Evolutionary conservation across 2,329 filamentous ascomycete genomes (phyloP).

Genomic region (Juglanconis oblonga): DNA sequence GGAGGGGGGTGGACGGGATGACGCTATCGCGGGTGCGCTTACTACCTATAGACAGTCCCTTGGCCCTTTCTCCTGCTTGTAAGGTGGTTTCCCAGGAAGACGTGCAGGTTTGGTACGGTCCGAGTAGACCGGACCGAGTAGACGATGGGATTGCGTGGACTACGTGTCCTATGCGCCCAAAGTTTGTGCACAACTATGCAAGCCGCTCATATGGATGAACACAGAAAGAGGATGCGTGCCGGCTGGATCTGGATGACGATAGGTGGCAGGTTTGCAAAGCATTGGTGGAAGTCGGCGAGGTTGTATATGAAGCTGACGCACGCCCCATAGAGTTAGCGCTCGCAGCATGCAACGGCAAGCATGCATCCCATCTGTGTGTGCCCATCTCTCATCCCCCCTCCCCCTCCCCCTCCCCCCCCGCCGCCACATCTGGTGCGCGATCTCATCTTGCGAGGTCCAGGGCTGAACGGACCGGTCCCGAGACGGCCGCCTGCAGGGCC

Average conservation of each 20-base stretch:
- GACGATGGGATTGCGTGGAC: too few species aligned
- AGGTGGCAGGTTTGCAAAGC: background rate
- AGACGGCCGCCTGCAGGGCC: constrained; percentile 1
- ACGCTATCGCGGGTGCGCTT: too few species aligned
- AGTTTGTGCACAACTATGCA: too few species aligned
- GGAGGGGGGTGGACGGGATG: too few species aligned
- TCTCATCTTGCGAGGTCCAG: background rate
- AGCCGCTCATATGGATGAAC: too few species aligned
- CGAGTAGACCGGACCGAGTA: too few species aligned
- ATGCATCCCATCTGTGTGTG: background rate
- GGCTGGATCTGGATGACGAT: background rate
- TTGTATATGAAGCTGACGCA: background rate
- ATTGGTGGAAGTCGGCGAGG: constrained; percentile 2
- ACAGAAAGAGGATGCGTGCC: background rate
- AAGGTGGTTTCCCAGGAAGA: too few species aligned
- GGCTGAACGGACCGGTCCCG: background rate
- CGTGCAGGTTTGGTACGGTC: too few species aligned
- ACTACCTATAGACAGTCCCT: too few species aligned
- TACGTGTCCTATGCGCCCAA: too few species aligned
- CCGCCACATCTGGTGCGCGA: background rate
- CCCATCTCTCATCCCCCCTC: background rate
- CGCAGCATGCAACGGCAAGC: background rate
- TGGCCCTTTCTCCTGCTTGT: too few species aligned
- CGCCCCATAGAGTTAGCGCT: background rate
- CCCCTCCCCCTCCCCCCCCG: too few species aligned